Evolutionary conservation across 345 rosid species (phyloP).

Genomic region (Camelina sativa): DNA sequence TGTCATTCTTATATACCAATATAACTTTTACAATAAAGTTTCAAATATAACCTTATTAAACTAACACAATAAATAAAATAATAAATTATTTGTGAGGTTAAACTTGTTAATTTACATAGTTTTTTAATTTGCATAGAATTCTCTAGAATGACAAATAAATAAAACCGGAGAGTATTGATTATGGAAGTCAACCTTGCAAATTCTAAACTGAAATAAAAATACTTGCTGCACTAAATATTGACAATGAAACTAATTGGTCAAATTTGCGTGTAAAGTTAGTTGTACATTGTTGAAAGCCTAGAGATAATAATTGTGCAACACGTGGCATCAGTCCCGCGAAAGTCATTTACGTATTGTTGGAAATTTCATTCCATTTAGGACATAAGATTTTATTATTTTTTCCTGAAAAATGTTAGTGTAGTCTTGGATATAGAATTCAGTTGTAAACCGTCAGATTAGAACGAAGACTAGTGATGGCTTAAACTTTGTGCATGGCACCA

Average conservation of each 20-base stretch:
- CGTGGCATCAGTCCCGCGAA: conserved; percentile 8
- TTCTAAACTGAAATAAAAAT: neutral
- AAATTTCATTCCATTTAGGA: conserved; percentile 3
- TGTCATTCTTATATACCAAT: too few relatives aligned
- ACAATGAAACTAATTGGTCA: conserved; percentile 13
- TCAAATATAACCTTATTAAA: too few relatives aligned
- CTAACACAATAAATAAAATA: too few relatives aligned
- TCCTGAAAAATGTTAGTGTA: neutral
- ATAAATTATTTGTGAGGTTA: too few relatives aligned
- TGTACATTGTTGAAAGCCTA: conserved; percentile 6
- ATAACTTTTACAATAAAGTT: too few relatives aligned
- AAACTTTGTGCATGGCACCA: neutral
- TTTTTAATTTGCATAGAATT: too few relatives aligned
- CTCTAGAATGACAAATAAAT: too few relatives aligned
- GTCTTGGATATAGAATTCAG: neutral
- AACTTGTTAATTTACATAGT: too few relatives aligned
- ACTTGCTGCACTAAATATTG: neutral
- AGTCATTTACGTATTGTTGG: neutral
- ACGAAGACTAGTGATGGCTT: conserved; percentile 15
- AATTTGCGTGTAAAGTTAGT: conserved; percentile 4
- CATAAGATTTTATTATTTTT: neutral
- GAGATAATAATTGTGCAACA: neutral
- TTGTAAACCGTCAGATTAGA: conserved; percentile 27
- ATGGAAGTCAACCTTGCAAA: neutral
- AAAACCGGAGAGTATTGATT: too few relatives aligned